phyloP scores from a whole-genome alignment of 1,139 yeast species.

The Arxiozyma heterogenica region DNA sequence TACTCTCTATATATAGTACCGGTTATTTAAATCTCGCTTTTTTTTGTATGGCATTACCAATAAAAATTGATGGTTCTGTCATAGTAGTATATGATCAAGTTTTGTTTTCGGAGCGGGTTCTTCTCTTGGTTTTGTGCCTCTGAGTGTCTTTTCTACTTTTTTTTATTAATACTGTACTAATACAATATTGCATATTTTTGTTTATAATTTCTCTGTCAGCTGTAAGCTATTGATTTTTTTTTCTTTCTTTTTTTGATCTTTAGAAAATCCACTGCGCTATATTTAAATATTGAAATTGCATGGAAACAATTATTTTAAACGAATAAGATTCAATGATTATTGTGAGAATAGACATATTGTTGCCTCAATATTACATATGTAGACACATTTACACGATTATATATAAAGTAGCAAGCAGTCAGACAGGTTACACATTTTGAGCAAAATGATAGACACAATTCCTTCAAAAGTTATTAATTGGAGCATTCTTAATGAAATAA shows the following conservation, averaged over 20 bases:
- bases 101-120: not conserved
- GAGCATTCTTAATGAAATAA: conserved; percentile 78
- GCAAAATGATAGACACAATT: conserved; percentile 13
- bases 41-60: too few species aligned
- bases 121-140: too few species aligned
- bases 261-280: not conserved
- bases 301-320: not conserved
- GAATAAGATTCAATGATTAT: not conserved
- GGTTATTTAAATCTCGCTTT: not conserved
- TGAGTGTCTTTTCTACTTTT: not conserved
- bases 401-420: not conserved
- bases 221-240: too few species aligned
- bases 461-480: conserved; percentile 72
- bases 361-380: too few species aligned
- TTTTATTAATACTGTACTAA: too few species aligned
- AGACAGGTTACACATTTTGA: not conserved
- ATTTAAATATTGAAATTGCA: not conserved
- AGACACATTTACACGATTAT: too few species aligned
- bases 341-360: too few species aligned
- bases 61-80: too few species aligned
- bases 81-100: too few species aligned
- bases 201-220: not conserved
- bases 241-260: not conserved
- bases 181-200: too few species aligned
- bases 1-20: not conserved